Evolutionary conservation across 352 stramenopile species (phyloP).

Genomic region (Phytophthora colocasiae): DNA sequence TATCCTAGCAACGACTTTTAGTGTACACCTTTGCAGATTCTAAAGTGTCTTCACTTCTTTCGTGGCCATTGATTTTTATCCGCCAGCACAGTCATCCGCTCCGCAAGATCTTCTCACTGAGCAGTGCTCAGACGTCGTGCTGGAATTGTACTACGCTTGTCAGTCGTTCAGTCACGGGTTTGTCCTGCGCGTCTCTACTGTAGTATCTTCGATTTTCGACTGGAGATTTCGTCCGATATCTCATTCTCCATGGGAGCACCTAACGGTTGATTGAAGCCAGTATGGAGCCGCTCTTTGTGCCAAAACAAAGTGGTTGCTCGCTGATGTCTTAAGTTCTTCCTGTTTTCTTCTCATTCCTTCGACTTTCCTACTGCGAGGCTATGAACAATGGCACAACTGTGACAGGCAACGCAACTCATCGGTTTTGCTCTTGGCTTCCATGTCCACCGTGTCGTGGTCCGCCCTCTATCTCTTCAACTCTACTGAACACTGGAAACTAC

Average conservation of each 20-base stretch:
- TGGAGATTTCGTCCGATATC: slow-evolving; percentile 26
- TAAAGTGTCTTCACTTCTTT: neutral
- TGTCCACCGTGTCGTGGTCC: slow-evolving; percentile 27
- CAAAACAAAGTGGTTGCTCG: no score
- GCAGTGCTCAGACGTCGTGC: slow-evolving; percentile 5
- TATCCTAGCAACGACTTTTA: neutral
- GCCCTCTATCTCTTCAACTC: slow-evolving; percentile 21
- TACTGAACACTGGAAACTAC: slow-evolving; percentile 27
- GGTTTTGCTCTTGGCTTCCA: slow-evolving; percentile 1
- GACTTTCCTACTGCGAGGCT: neutral
- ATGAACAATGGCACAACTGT: slow-evolving; percentile 25
- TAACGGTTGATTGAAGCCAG: slow-evolving; percentile 9
- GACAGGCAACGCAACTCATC: slow-evolving; percentile 12
- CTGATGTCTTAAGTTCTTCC: no score
- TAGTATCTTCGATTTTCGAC: slow-evolving; percentile 32
- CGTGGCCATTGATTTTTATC: neutral
- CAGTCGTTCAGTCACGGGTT: slow-evolving; percentile 9
- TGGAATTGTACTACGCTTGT: slow-evolving; percentile 12
- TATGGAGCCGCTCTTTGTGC: no score
- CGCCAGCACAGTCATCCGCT: no score
- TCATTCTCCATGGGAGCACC: slow-evolving; percentile 26
- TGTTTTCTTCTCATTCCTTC: neutral
- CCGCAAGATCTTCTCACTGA: neutral
- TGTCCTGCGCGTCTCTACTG: slow-evolving; percentile 12
- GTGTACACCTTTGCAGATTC: neutral